phyloP scores from a whole-genome alignment of 192 early-diverging fungal species.

The Umbelopsis sp. region DNA sequence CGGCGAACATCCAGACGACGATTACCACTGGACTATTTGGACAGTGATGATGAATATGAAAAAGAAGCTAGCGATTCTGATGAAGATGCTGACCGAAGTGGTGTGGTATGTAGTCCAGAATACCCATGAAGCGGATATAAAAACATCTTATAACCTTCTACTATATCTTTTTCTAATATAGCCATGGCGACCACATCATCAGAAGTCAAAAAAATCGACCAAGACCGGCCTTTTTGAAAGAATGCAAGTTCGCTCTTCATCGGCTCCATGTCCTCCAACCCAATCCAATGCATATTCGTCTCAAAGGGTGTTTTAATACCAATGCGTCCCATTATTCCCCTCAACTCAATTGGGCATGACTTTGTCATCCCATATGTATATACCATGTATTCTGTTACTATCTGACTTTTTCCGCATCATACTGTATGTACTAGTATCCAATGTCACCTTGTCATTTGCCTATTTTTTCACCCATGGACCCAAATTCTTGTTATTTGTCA shows the following conservation, averaged over 20 bases:
- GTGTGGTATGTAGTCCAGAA: not conserved
- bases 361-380: not conserved
- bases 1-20: not conserved
- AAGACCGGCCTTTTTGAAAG: slow-evolving; percentile 2
- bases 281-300: not conserved
- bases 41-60: not conserved
- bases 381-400: not conserved
- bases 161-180: not conserved
- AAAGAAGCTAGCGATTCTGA: slow-evolving; percentile 8
- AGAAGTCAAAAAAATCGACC: not conserved
- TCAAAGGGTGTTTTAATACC: slow-evolving; percentile 1
- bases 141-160: not conserved
- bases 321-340: not conserved
- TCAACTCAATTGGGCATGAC: not conserved
- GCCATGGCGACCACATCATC: slow-evolving; percentile 1
- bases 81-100: not conserved
- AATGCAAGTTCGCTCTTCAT: not conserved
- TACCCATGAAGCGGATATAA: not conserved
- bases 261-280: not conserved
- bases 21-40: slow-evolving; percentile 1
- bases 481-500: not conserved
- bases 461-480: not conserved
- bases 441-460: not conserved
- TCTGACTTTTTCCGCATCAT: too few species aligned
- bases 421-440: too few species aligned